phyloP scores from a whole-genome alignment of 352 stramenopile genomes.

The Discostella stelligera region DNA sequence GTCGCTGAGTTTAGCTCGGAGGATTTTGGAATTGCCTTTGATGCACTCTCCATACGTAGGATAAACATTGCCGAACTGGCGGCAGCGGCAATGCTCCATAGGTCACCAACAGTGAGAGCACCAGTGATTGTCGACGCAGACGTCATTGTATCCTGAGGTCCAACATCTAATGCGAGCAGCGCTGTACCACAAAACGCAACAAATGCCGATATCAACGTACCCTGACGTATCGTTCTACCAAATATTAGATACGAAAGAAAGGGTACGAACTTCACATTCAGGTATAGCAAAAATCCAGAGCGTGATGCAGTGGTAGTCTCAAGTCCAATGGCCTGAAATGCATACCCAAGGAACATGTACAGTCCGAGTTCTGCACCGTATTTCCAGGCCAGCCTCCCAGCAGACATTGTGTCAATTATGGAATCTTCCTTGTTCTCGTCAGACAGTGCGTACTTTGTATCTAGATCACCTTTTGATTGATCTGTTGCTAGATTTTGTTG shows the following conservation, averaged over 20 bases:
- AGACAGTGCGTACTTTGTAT: neutral
- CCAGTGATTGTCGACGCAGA: slow-evolving; percentile 42
- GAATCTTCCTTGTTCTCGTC: neutral
- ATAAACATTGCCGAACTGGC: slow-evolving; percentile 80
- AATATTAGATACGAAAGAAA: slow-evolving; percentile 72
- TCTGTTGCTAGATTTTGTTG: slow-evolving; percentile 12
- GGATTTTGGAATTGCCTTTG: slow-evolving; percentile 47
- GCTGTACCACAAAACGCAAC: slow-evolving; percentile 72
- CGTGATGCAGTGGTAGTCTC: slow-evolving; percentile 75
- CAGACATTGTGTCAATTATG: neutral
- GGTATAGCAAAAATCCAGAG: slow-evolving; percentile 79
- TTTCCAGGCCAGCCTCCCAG: slow-evolving; percentile 50
- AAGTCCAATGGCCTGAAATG: slow-evolving; percentile 78
- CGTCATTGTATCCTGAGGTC: slow-evolving; percentile 1
- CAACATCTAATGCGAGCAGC: slow-evolving; percentile 58
- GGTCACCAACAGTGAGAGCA: slow-evolving; percentile 63
- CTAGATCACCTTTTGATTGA: neutral
- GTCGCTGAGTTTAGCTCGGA: slow-evolving; percentile 66
- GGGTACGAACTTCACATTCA: slow-evolving; percentile 84
- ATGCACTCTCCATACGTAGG: slow-evolving; percentile 72
- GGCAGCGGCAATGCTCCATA: slow-evolving; percentile 75
- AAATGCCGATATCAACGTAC: slow-evolving; percentile 70
- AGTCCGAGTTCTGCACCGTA: slow-evolving; percentile 75
- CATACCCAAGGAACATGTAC: slow-evolving; percentile 82
- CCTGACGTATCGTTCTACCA: slow-evolving; percentile 51